These are phyloP conservation scores for Trichoderma brevicompactum DNA, from an alignment of 2,329 filamentous ascomycete species.

Conservation along the genomic window DNA sequence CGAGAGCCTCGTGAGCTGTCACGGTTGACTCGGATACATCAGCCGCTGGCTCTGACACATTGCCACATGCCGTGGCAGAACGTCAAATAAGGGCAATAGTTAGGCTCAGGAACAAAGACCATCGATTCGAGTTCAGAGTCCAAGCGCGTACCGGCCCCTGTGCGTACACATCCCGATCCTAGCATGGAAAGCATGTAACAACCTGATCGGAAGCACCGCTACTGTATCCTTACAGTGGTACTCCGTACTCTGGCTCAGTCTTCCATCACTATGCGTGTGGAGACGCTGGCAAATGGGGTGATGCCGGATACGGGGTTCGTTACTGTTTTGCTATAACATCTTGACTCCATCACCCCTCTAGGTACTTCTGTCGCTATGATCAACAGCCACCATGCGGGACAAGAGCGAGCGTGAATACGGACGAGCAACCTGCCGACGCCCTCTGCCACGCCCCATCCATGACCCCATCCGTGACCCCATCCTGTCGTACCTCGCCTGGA, in stretches of 20 bases:
- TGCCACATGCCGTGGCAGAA: not conserved
- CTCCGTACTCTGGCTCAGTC: not conserved
- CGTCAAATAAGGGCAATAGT: not conserved
- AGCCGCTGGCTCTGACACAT: not conserved
- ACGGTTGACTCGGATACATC: not conserved
- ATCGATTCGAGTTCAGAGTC: not conserved
- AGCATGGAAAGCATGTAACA: not conserved
- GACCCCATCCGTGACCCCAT: not conserved
- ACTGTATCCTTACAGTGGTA: not conserved
- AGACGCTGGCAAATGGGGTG: not conserved
- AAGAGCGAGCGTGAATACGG: slow-evolving; percentile 5
- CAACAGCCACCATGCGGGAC: not conserved
- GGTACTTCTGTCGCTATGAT: slow-evolving; percentile 7
- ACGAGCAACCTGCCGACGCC: not conserved
- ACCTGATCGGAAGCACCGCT: not conserved
- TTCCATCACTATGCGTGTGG: not conserved
- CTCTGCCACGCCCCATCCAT: not conserved
- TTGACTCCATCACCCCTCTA: not conserved
- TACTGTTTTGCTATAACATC: not conserved
- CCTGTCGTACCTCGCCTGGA: not conserved
- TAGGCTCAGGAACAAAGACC: not conserved
- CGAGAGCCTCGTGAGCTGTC: not conserved
- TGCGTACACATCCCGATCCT: not conserved
- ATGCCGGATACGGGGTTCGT: slow-evolving; percentile 10
- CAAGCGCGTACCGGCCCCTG: not conserved